These are phyloP conservation scores for Capronia coronata DNA, from an alignment of 2,329 filamentous ascomycete genomes.

Conservation along the genomic window DNA sequence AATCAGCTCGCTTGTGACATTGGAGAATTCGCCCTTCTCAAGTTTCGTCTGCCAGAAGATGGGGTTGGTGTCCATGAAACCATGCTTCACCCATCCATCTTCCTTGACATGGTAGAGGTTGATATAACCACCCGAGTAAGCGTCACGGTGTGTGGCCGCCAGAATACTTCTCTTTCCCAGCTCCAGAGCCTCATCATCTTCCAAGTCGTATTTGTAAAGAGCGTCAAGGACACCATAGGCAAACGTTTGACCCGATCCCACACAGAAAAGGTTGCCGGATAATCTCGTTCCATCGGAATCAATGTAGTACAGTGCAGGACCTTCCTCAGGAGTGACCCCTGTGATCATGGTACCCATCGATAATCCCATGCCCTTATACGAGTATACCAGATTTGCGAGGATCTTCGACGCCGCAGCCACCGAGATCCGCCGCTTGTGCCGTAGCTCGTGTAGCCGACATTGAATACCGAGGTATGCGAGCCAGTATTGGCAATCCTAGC, in stretches of 20 bases:
- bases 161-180: constrained; percentile 87
- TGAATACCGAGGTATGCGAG: constrained; percentile 98
- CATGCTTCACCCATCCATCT: constrained; percentile 97
- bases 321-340: constrained; percentile 89
- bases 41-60: constrained; percentile 99
- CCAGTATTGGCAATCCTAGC: constrained; percentile 98
- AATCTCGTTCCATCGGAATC: constrained; percentile 93
- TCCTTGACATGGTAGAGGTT: constrained; percentile 99
- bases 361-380: constrained; percentile 97
- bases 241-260: constrained; percentile 96
- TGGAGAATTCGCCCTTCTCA: constrained; percentile 96
- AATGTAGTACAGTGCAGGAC: constrained; percentile 97
- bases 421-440: constrained; percentile 97
- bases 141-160: constrained; percentile 92
- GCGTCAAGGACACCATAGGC: constrained; percentile 97
- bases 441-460: constrained; percentile 97
- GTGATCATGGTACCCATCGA: constrained; percentile 99
- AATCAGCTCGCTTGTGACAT: constrained; percentile 57
- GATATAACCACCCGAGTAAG: constrained; percentile 98
- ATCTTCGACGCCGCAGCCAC: constrained; percentile 97
- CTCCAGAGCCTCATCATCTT: constrained; percentile 80
- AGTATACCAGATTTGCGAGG: constrained; percentile 94
- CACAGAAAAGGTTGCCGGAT: constrained; percentile 92
- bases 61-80: constrained; percentile 95
- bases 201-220: constrained; percentile 85